phyloP scores from a whole-genome alignment of 768 basidiomycete genomes.

The Lactarius sp. region DNA sequence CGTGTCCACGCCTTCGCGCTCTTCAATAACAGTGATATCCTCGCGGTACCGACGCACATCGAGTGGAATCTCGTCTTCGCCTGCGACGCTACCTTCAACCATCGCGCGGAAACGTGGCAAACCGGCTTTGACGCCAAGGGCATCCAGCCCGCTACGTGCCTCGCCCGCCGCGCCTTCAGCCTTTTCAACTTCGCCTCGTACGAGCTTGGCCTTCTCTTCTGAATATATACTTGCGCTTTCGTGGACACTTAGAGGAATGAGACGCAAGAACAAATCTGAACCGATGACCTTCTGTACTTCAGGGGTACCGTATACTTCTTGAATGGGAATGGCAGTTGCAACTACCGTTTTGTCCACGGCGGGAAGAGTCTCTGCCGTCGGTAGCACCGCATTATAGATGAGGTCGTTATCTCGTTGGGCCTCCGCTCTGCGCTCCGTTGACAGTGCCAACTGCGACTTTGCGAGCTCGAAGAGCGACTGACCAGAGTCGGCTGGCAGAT shows the following conservation, averaged over 20 bases:
- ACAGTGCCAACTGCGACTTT: constrained; percentile 75
- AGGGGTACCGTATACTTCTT: constrained; percentile 85
- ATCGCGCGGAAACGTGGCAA: constrained; percentile 65
- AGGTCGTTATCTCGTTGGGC: constrained; percentile 91
- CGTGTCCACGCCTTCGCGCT: constrained; percentile 59
- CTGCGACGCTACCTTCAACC: constrained; percentile 57
- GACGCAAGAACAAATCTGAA: constrained; percentile 77
- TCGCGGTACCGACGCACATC: constrained; percentile 71
- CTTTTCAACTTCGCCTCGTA: constrained; percentile 83
- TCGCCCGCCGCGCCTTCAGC: constrained; percentile 82
- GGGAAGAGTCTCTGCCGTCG: constrained; percentile 72
- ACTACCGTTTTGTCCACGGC: constrained; percentile 77
- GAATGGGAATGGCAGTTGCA: constrained; percentile 84
- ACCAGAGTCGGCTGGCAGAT: constrained; percentile 82
- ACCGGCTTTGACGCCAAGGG: constrained; percentile 71
- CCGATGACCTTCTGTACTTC: constrained; percentile 96
- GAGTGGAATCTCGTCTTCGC: constrained; percentile 61
- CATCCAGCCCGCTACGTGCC: constrained; percentile 71
- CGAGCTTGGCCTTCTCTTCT: constrained; percentile 96
- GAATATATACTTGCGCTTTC: constrained; percentile 96
- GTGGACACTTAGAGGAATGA: constrained; percentile 91
- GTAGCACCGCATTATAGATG: constrained; percentile 90
- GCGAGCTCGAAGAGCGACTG: constrained; percentile 75
- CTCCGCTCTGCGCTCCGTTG: constrained; percentile 67
- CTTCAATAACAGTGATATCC: constrained; percentile 67